Percentiles rank a stretch among this genome's conserved stretches.
phyloP scores from a whole-genome alignment of 2,329 filamentous ascomycete genomes.

The Colletotrichum trifolii region DNA sequence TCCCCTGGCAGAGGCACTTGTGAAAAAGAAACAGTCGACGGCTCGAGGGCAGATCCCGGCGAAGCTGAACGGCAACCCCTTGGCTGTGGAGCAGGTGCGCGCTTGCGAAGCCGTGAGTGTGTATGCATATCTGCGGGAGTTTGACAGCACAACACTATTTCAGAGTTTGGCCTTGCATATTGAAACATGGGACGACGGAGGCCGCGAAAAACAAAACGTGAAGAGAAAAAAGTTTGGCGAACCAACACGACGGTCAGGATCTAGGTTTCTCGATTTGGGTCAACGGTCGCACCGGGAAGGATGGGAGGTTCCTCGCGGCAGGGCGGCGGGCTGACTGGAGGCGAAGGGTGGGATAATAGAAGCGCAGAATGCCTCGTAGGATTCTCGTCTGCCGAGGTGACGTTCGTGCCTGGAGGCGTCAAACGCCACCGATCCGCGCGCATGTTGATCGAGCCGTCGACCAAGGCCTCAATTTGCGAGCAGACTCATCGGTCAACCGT shows the following conservation, averaged over 20 bases:
- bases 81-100: conserved; percentile 5
- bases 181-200: not conserved
- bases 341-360: not conserved
- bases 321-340: conserved; percentile 20
- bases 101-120: conserved; percentile 2
- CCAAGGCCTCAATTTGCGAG: not conserved
- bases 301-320: conserved; percentile 11
- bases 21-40: not conserved
- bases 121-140: conserved; percentile 7
- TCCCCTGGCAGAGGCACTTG: not conserved
- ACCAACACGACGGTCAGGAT: not conserved
- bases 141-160: conserved; percentile 10
- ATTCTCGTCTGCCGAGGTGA: conserved; percentile 22
- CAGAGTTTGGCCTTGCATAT: conserved; percentile 6
- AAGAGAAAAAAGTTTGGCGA: not conserved
- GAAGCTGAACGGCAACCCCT: conserved; percentile 21
- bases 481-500: conserved; percentile 5
- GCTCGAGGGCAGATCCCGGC: conserved; percentile 16
- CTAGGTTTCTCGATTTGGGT: not conserved
- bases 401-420: conserved; percentile 9
- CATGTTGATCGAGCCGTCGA: conserved; percentile 22
- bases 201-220: not conserved
- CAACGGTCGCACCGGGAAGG: conserved; percentile 3
- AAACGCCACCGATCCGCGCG: conserved; percentile 25
- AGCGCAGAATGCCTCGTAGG: conserved; percentile 31